phyloP scores from a whole-genome alignment of 2,329 filamentous ascomycete species.

The Fonsecaea monophora region DNA sequence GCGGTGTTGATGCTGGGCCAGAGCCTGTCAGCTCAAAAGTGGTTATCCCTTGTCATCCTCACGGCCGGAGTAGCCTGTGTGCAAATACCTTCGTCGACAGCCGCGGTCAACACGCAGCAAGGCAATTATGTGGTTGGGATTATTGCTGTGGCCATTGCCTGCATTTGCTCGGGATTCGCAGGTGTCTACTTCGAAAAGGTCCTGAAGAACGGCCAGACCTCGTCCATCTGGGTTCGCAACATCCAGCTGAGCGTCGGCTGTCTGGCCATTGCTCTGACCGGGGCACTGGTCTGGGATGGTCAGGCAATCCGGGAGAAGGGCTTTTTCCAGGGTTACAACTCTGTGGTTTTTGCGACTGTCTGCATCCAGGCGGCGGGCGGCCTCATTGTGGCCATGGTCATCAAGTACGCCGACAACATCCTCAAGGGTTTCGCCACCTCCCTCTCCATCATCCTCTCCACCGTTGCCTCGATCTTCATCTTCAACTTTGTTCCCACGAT shows the following conservation, averaged over 20 bases:
- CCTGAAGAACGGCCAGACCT: constrained; percentile 77
- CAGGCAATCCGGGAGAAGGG: constrained; percentile 79
- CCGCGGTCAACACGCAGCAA: constrained; percentile 63
- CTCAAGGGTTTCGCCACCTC: constrained; percentile 93
- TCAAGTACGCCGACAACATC: constrained; percentile 86
- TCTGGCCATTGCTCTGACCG: constrained; percentile 83
- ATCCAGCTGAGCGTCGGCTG: constrained; percentile 94
- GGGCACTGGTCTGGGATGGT: constrained; percentile 85
- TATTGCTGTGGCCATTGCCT: constrained; percentile 76
- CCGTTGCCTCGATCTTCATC: constrained; percentile 81
- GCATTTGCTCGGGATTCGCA: constrained; percentile 80
- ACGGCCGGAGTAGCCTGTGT: constrained; percentile 83
- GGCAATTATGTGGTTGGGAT: constrained; percentile 54
- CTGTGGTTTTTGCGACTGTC: constrained; percentile 86
- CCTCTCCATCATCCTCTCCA: constrained; percentile 86
- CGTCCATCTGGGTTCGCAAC: constrained; percentile 91
- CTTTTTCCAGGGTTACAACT: constrained; percentile 94
- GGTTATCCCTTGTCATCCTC: constrained; percentile 80
- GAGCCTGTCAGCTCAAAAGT: constrained; percentile 73
- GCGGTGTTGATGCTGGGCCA: constrained; percentile 78
- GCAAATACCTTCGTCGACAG: constrained; percentile 72
- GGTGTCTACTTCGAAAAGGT: constrained; percentile 78
- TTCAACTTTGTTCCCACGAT: constrained; percentile 68
- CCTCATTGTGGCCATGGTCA: constrained; percentile 79
- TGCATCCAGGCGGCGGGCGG: constrained; percentile 82